Percentiles rank a stretch among this genome's conserved stretches.
Conservation (phyloP, 257 asterid species). For the Ehretia macrophylla region DNA sequence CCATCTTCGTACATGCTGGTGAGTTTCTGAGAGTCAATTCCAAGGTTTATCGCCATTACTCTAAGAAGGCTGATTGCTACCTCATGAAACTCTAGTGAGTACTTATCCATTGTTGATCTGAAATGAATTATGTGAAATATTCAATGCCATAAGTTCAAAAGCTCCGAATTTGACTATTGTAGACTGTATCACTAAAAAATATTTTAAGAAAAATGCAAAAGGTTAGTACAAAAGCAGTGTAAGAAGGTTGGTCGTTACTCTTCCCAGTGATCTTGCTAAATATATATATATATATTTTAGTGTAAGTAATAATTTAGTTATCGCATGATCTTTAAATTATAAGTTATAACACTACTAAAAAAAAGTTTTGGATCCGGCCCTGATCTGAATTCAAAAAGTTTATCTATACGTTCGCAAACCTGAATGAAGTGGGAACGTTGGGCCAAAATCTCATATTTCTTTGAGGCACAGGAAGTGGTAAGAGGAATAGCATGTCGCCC, state of each 20-base stretch:
- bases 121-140: neutral
- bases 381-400: too few relatives aligned
- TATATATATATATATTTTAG: neutral
- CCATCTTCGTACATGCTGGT: slow-evolving; percentile 20
- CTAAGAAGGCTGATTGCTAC: slow-evolving; percentile 17
- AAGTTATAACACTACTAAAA: too few relatives aligned
- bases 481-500: slow-evolving; percentile 31
- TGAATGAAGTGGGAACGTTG: slow-evolving; percentile 22
- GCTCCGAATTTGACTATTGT: too few relatives aligned
- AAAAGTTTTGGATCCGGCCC: too few relatives aligned
- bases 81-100: slow-evolving; percentile 24
- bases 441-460: slow-evolving; percentile 31
- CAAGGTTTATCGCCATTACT: slow-evolving; percentile 29
- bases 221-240: too few relatives aligned
- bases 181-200: too few relatives aligned
- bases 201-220: too few relatives aligned
- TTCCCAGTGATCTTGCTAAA: neutral
- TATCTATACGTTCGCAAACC: too few relatives aligned
- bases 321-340: too few relatives aligned
- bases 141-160: neutral
- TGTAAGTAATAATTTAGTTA: too few relatives aligned
- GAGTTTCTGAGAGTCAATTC: slow-evolving; percentile 20
- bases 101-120: slow-evolving; percentile 28
- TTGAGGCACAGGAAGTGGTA: slow-evolving; percentile 20
- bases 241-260: neutral